Evolutionary conservation across 495 filamentous ascomycete genomes (phyloP).

Genomic region (Trichoderma erinaceum): DNA sequence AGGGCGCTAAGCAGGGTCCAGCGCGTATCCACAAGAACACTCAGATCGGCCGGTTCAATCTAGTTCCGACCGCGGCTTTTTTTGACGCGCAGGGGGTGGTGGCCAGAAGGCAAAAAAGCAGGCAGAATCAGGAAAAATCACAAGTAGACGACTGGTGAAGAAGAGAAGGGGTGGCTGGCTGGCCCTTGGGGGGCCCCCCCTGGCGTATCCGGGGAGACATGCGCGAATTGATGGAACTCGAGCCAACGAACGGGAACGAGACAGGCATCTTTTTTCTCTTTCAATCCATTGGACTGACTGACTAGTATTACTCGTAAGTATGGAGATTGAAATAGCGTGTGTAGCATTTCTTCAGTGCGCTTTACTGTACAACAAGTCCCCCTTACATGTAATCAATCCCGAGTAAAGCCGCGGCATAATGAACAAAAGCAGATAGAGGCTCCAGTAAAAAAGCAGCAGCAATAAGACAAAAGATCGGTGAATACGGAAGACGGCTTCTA

Average conservation of each 20-base stretch:
- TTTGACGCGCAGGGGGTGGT: slow-evolving; percentile 3
- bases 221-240: slow-evolving; percentile 2
- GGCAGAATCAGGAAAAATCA: neutral
- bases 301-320: neutral
- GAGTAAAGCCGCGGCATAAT: neutral
- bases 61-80: slow-evolving; percentile 14
- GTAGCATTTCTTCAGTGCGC: neutral
- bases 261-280: too few relatives aligned
- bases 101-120: neutral
- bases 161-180: neutral
- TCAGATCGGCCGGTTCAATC: slow-evolving; percentile 14
- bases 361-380: neutral
- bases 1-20: neutral
- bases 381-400: neutral
- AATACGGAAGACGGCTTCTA: neutral
- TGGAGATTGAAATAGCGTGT: neutral
- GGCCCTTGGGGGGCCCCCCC: neutral
- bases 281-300: too few relatives aligned
- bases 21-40: neutral
- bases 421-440: neutral
- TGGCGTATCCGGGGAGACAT: neutral
- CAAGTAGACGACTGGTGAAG: too few relatives aligned
- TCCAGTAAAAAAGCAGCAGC: neutral
- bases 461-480: neutral
- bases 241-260: too few relatives aligned